A percentile compares a stretch with the other conserved stretches of the same genome.
phyloP scores from a whole-genome alignment of 352 stramenopile species.

The Phytopythium litorale region DNA sequence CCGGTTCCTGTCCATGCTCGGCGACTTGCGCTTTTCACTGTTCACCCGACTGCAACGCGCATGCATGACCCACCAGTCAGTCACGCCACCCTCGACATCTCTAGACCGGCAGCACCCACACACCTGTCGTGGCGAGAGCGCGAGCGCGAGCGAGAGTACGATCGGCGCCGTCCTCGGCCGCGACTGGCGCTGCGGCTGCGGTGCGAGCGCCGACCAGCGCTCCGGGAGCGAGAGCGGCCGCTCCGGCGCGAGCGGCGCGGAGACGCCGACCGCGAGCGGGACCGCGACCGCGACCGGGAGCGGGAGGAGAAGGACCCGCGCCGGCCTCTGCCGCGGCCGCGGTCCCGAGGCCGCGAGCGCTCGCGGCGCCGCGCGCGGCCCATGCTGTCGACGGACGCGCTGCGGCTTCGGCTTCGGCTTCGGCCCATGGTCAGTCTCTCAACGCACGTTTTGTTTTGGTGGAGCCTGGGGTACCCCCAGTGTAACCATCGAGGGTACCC shows the following conservation, averaged over 20 bases:
- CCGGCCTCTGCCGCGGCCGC: constrained; percentile 9
- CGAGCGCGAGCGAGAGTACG: constrained; percentile 14
- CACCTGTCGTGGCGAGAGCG: constrained; percentile 8
- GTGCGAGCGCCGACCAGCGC: constrained; percentile 21
- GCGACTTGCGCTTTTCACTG: constrained; percentile 9
- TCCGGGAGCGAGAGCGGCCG: constrained; percentile 20
- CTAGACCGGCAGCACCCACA: background rate
- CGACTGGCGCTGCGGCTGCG: constrained; percentile 18
- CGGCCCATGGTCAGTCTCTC: background rate
- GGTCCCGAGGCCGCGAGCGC: constrained; percentile 10
- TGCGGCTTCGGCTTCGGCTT: constrained; percentile 52
- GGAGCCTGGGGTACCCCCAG: too few relatives aligned
- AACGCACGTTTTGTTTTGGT: background rate
- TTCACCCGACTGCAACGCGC: background rate
- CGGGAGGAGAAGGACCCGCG: constrained; percentile 14
- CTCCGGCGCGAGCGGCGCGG: constrained; percentile 19
- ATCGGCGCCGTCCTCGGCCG: constrained; percentile 21
- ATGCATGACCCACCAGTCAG: background rate
- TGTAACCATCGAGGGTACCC: too few relatives aligned
- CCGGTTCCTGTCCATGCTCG: constrained; percentile 2
- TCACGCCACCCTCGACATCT: background rate
- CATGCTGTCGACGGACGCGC: constrained; percentile 62
- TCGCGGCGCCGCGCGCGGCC: constrained; percentile 29
- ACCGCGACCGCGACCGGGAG: constrained; percentile 12
- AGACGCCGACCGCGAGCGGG: constrained; percentile 29